Percentiles rank a stretch among this genome's conserved stretches.
phyloP scores from a whole-genome alignment of 2,329 filamentous ascomycete genomes.

The Venturia carpophila region DNA sequence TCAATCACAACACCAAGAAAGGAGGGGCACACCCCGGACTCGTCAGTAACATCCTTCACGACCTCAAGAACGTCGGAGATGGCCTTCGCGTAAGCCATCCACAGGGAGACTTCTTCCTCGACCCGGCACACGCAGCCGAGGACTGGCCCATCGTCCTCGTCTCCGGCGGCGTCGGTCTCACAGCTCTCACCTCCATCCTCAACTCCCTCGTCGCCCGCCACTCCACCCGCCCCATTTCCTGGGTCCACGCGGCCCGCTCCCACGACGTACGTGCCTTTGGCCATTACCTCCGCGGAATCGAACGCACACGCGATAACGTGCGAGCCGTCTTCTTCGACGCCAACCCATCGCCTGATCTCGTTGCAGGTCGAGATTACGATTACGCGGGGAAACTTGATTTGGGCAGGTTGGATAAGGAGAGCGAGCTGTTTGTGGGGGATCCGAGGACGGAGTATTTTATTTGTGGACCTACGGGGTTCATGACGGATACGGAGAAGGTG shows the following conservation, averaged over 20 bases:
- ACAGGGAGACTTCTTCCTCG: slow-evolving; percentile 52
- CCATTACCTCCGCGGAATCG: slow-evolving; percentile 40
- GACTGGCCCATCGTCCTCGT: slow-evolving; percentile 55
- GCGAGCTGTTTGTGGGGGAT: slow-evolving; percentile 50
- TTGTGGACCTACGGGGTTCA: slow-evolving; percentile 64
- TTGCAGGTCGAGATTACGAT: slow-evolving; percentile 50
- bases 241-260: slow-evolving; percentile 54
- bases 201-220: slow-evolving; percentile 41
- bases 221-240: slow-evolving; percentile 46
- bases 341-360: slow-evolving; percentile 37
- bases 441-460: slow-evolving; percentile 57
- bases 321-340: slow-evolving; percentile 52
- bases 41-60: slow-evolving; percentile 63
- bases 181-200: slow-evolving; percentile 58
- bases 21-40: slow-evolving; percentile 46
- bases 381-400: slow-evolving; percentile 53
- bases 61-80: slow-evolving; percentile 54
- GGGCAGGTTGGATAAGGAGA: slow-evolving; percentile 44
- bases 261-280: slow-evolving; percentile 49
- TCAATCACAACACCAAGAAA: slow-evolving; percentile 27
- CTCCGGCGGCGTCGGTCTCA: slow-evolving; percentile 61
- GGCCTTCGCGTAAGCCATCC: slow-evolving; percentile 59
- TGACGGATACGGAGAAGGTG: slow-evolving; percentile 50
- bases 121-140: slow-evolving; percentile 32
- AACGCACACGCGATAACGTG: slow-evolving; percentile 41